Evolutionary conservation across 1,139 yeast genomes (phyloP).

Genomic region (Sugiyamaella japonica): DNA sequence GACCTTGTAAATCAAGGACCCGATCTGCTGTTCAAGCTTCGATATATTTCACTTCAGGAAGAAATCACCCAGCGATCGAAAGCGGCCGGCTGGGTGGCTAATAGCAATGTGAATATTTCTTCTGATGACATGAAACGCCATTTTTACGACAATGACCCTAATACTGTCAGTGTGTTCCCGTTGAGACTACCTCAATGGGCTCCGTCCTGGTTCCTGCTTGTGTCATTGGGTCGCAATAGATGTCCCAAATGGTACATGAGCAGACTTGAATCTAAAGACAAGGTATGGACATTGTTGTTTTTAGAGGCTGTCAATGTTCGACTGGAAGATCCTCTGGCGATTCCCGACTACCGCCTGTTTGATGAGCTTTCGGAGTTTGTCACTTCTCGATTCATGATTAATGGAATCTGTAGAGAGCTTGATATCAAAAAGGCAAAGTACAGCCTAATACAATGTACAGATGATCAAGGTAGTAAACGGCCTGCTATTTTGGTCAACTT

Average conservation of each 20-base stretch:
- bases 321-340: constrained; percentile 23
- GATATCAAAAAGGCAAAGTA: constrained; percentile 29
- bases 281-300: constrained; percentile 34
- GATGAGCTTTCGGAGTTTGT: constrained; percentile 32
- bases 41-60: constrained; percentile 38
- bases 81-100: constrained; percentile 41
- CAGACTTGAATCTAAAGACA: constrained; percentile 35
- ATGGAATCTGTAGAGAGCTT: constrained; percentile 33
- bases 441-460: constrained; percentile 26
- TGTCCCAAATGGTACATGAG: constrained; percentile 38
- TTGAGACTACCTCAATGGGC: constrained; percentile 40
- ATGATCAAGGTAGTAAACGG: constrained; percentile 17
- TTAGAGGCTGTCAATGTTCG: constrained; percentile 32
- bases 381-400: constrained; percentile 33
- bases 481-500: constrained; percentile 32
- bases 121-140: constrained; percentile 32
- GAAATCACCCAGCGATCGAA: constrained; percentile 37
- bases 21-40: constrained; percentile 33
- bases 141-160: constrained; percentile 27
- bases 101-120: constrained; percentile 29
- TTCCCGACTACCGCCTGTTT: constrained; percentile 33
- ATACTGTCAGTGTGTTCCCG: constrained; percentile 34
- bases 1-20: constrained; percentile 33
- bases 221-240: constrained; percentile 31
- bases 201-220: constrained; percentile 40